Evolutionary conservation across 495 filamentous ascomycete genomes (phyloP), one percentile per base, ranked within the genome.

Genomic region (Eremomyces bilateralis): DNA sequence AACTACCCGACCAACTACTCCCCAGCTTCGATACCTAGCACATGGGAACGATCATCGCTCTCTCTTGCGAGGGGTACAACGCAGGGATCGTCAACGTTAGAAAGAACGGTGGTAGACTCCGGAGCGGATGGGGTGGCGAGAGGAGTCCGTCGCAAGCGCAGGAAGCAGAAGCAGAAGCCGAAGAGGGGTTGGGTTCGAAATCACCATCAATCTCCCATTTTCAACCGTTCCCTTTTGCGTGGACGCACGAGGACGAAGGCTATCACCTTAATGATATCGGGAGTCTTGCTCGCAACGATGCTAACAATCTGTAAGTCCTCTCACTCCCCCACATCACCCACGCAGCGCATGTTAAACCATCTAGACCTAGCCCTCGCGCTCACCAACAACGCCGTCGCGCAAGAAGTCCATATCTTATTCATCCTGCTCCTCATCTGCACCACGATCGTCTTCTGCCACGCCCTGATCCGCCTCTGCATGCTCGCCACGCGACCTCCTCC

Each of bases 401-500:
- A 63, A 47, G 69, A 76, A 52, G 69, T 81, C 42, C 76, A 80
- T 36, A 65, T 82, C 31, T 56, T 83, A 31, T 63, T 85, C 37
- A 73, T 88, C 34, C 59, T 90, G 31, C 61, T 80, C 46, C 73
- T 84, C 42, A 43, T 85, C 33, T 51, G 72, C 27, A 62, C 71
- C 35, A 72, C 73, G 3, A 71, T 90, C 44, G 64, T 84, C 51
- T 84, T 85, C 58, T 75, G 68, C 43, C 76, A 92, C 57, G 66
- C 70, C 18, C 54, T 84, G 4, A 67, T 81, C 35, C 68, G 75
- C 10, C 63, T 85, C 15, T 75, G 67, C 53, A 69, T 84, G 60
- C 49, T 71, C 22, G 47, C 66, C 20, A 24, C 47, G 28, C 34
- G 44, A 16, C 39, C 44, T 4, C 31, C 35, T 19, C 15, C 39